A percentile compares a stretch with the other conserved stretches of the same genome.
phyloP scores from a whole-genome alignment of 2,329 filamentous ascomycete genomes.

The Teratosphaeria epicoccoides region DNA sequence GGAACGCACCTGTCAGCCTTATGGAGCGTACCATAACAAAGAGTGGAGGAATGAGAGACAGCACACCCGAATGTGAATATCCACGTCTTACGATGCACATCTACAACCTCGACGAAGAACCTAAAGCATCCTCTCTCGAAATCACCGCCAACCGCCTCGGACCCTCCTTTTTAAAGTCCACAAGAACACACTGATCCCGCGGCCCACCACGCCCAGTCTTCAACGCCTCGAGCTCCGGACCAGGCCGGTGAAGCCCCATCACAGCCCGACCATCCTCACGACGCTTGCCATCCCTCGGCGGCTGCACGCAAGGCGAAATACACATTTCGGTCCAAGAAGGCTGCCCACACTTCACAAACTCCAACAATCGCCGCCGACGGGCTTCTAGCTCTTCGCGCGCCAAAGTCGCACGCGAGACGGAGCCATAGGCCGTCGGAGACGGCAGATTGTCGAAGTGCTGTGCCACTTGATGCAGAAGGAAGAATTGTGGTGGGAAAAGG shows the following conservation, averaged over 20 bases:
- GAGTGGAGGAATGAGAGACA: background rate
- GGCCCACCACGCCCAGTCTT: constrained; percentile 38
- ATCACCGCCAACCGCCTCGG: constrained; percentile 46
- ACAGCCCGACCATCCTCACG: constrained; percentile 41
- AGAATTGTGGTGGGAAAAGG: constrained; percentile 83
- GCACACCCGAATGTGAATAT: too few relatives aligned
- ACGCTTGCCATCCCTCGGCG: constrained; percentile 27
- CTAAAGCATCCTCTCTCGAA: constrained; percentile 29
- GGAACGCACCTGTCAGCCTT: background rate
- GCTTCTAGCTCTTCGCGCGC: constrained; percentile 31
- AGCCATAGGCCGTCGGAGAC: constrained; percentile 22
- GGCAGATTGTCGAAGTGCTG: constrained; percentile 22
- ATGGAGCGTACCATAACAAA: background rate
- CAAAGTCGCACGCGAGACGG: constrained; percentile 15
- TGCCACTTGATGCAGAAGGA: constrained; percentile 48
- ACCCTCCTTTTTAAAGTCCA: constrained; percentile 46
- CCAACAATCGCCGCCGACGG: constrained; percentile 44
- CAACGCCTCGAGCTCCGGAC: constrained; percentile 41
- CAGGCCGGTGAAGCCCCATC: constrained; percentile 44
- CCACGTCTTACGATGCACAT: background rate
- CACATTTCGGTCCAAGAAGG: constrained; percentile 35
- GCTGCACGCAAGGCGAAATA: constrained; percentile 31
- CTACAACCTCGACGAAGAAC: constrained; percentile 8
- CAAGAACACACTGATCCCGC: constrained; percentile 45
- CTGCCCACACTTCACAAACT: constrained; percentile 40